Conservation (phyloP, 495 filamentous ascomycete species). For the Podospora tetraspora region DNA sequence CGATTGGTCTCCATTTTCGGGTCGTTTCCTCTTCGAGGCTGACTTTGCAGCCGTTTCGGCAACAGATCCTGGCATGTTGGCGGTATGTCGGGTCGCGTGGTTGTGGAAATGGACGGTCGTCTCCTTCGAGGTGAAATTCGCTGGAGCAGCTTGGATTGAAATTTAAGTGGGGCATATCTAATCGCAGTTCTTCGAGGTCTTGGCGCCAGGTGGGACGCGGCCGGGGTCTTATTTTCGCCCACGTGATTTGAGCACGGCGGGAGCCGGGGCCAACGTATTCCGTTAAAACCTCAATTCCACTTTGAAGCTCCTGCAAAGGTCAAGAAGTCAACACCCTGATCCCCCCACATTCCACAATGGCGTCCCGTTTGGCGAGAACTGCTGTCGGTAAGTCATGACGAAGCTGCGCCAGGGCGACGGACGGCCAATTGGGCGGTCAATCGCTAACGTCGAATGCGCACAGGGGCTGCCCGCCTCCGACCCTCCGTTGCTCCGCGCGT, state of each 20-base stretch:
- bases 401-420: constrained; percentile 3
- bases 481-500: constrained; percentile 61
- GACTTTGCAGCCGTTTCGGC: constrained; percentile 21
- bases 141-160: constrained; percentile 13
- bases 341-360: constrained; percentile 69
- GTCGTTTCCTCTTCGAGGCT: constrained; percentile 43
- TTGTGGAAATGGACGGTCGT: not conserved
- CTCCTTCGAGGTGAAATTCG: not conserved
- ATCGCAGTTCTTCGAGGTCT: constrained; percentile 1
- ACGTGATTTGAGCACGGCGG: constrained; percentile 33
- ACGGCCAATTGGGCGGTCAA: constrained; percentile 22
- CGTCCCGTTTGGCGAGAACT: constrained; percentile 87
- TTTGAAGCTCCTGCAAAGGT: constrained; percentile 35
- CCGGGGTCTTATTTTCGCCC: constrained; percentile 8
- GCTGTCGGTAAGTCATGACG: constrained; percentile 69
- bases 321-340: constrained; percentile 35
- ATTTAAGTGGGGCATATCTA: constrained; percentile 25
- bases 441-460: constrained; percentile 12
- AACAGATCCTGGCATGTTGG: constrained; percentile 25
- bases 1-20: constrained; percentile 38
- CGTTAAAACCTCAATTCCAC: constrained; percentile 50
- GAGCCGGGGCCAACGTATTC: constrained; percentile 29
- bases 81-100: not conserved
- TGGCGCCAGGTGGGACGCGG: not conserved
- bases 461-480: constrained; percentile 87